Evolutionary conservation across 257 asterid genomes (phyloP).

Genomic region (Fraxinus americana): DNA sequence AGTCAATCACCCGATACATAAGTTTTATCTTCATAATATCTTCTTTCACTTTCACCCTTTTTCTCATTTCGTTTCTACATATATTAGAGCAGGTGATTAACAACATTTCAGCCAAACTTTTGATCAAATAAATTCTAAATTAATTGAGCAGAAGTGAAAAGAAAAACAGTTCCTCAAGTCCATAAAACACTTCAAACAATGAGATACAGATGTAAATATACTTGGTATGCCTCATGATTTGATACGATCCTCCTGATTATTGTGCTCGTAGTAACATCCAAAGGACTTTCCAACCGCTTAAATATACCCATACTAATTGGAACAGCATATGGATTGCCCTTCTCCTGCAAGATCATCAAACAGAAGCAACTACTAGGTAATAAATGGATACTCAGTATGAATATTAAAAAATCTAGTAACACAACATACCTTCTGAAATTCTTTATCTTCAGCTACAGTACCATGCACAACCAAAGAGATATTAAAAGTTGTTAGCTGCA

Average conservation of each 20-base stretch:
- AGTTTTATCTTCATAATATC: conserved; percentile 81
- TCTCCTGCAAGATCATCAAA: conserved; percentile 50
- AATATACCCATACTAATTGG: conserved; percentile 72
- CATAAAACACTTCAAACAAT: conserved; percentile 16
- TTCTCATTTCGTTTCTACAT: conserved; percentile 91
- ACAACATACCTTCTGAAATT: conserved; percentile 71
- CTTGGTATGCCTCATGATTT: conserved; percentile 94
- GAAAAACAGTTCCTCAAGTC: conserved; percentile 16
- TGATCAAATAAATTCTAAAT: conserved; percentile 13
- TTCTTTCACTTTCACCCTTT: conserved; percentile 83
- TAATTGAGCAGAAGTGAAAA: conserved; percentile 11
- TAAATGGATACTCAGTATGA: neutral
- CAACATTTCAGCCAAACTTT: neutral
- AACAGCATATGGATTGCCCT: conserved; percentile 71
- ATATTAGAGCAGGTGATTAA: neutral
- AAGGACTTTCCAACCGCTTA: conserved; percentile 77
- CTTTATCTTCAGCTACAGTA: conserved; percentile 78
- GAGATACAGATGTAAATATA: conserved; percentile 6
- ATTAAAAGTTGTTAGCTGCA: conserved; percentile 86
- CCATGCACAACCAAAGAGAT: conserved; percentile 90
- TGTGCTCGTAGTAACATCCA: conserved; percentile 90
- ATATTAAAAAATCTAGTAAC: conserved; percentile 14
- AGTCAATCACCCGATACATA: conserved; percentile 65
- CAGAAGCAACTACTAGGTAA: conserved; percentile 20
- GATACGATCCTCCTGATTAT: conserved; percentile 87